A percentile compares a stretch with the other conserved stretches of the same genome.
Evolutionary conservation across 345 rosid species (phyloP).

Genomic region (Aegle marmelos): DNA sequence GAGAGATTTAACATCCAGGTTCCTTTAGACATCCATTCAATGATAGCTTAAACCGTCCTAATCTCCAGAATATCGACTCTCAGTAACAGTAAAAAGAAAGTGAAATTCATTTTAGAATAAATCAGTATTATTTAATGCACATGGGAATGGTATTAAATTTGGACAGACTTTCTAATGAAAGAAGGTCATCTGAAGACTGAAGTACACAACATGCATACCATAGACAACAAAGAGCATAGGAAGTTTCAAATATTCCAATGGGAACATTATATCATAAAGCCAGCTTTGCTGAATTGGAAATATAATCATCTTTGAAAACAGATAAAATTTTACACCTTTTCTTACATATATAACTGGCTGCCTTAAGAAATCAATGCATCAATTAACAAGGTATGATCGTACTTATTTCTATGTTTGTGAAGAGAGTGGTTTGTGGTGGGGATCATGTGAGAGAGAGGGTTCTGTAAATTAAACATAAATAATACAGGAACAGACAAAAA

Average conservation of each 20-base stretch:
- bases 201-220: neutral
- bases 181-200: neutral
- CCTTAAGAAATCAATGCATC: slow-evolving; percentile 5
- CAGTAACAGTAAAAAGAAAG: neutral
- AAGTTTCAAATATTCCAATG: neutral
- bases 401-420: neutral
- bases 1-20: neutral
- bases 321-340: neutral
- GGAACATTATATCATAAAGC: neutral
- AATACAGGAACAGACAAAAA: neutral
- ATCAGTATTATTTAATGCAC: neutral
- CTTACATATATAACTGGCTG: neutral
- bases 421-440: neutral
- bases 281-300: neutral
- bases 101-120: neutral
- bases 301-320: neutral
- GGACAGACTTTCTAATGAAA: neutral
- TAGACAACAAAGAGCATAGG: neutral
- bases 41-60: neutral
- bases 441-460: neutral
- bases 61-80: neutral
- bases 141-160: neutral
- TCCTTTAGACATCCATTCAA: neutral
- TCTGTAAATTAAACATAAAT: neutral
- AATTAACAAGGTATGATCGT: neutral